A percentile compares a stretch with the other conserved stretches of the same genome.
phyloP scores from a whole-genome alignment of 345 rosid genomes.

The rapeseed (Brassica napus) region Da-Ae NC_063438.1:3732501-3733000 shows the following conservation, averaged over 20 bases:
- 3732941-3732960: conserved; percentile 91
- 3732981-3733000: conserved; percentile 3
- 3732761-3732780: neutral
- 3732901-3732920: conserved; percentile 73
- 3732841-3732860: conserved; percentile 85
- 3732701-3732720: conserved; percentile 3
- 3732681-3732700: neutral
- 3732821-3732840: conserved; percentile 87
- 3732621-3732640: neutral
- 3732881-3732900: conserved; percentile 57
- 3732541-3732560: conserved; percentile 12
- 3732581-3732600: conserved; percentile 30
- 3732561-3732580: conserved; percentile 16
- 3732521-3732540: conserved; percentile 31
- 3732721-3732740: neutral
- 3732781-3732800: conserved; percentile 52
- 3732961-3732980: conserved; percentile 92
- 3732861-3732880: conserved; percentile 56
- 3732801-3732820: conserved; percentile 88
- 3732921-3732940: conserved; percentile 89
- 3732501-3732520: conserved; percentile 29
- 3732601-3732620: conserved; percentile 24
- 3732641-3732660: conserved; percentile 1
- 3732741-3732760: conserved; percentile 15
- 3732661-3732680: conserved; percentile 21